A percentile compares a stretch with the other conserved stretches of the same genome.
These are phyloP conservation scores for Xylariaceae sp. DNA, from an alignment of 2,329 filamentous ascomycete genomes.

Conservation along the genomic window DNA sequence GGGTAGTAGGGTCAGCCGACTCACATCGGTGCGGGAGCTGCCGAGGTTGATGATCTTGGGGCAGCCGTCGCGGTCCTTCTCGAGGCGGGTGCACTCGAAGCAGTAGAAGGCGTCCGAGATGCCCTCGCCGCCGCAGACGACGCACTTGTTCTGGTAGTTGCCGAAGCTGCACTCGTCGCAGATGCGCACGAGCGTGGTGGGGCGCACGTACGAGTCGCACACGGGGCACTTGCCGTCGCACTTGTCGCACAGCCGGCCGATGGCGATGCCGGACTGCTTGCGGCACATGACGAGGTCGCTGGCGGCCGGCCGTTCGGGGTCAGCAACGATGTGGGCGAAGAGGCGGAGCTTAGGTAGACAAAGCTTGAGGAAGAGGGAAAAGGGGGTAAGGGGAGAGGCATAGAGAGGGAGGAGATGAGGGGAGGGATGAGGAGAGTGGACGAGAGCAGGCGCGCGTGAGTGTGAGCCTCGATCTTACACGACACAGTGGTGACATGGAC, in stretches of 20 bases:
- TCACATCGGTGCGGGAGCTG: conserved; percentile 86
- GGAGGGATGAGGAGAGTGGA: conserved; percentile 1
- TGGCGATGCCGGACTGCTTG: conserved; percentile 94
- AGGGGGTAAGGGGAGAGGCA: conserved; percentile 18
- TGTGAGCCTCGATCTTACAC: too few species aligned
- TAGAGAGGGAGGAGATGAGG: conserved; percentile 9
- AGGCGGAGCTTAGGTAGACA: too few species aligned
- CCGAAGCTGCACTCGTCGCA: conserved; percentile 99
- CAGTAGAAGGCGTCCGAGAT: conserved; percentile 99
- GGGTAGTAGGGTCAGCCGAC: conserved; percentile 20
- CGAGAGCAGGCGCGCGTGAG: conserved; percentile 4
- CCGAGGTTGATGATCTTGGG: conserved; percentile 99
- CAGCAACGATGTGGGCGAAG: too few species aligned
- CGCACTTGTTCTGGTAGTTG: conserved; percentile 99
- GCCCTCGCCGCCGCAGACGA: conserved; percentile 95
- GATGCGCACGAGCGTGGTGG: conserved; percentile 93
- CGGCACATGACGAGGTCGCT: conserved; percentile 99
- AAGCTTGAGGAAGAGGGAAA: conserved; percentile 9
- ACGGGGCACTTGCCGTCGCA: conserved; percentile 99
- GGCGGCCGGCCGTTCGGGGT: too few species aligned
- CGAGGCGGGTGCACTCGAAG: conserved; percentile 93
- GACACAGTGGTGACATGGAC: too few species aligned
- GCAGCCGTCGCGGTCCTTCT: conserved; percentile 95
- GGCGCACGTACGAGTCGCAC: conserved; percentile 97
- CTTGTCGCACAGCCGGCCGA: conserved; percentile 98